Conservation (phyloP, 371 early-diverging fungal species). For the Lichtheimia ramosa region DNA sequence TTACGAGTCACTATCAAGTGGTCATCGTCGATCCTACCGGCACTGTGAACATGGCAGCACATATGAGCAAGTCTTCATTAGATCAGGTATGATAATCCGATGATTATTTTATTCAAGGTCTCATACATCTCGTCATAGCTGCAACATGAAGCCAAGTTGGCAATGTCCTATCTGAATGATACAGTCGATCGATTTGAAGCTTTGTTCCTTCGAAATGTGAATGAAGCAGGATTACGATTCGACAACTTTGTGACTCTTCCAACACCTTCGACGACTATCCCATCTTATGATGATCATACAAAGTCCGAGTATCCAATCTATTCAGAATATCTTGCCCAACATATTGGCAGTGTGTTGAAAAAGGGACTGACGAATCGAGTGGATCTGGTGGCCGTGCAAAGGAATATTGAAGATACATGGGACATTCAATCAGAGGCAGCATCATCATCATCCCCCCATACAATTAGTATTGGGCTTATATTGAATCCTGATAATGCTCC, state of each 20-base stretch:
- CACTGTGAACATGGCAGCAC: slow-evolving; percentile 75
- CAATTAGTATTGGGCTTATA: slow-evolving; percentile 63
- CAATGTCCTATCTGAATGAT: slow-evolving; percentile 65
- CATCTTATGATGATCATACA: slow-evolving; percentile 45
- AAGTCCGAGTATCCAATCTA: slow-evolving; percentile 60
- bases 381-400: slow-evolving; percentile 54
- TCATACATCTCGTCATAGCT: neutral
- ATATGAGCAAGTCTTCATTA: slow-evolving; percentile 56
- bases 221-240: slow-evolving; percentile 60
- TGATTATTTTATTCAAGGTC: neutral
- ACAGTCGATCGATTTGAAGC: slow-evolving; percentile 69
- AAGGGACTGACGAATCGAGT: slow-evolving; percentile 72
- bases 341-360: slow-evolving; percentile 54
- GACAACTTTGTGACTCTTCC: slow-evolving; percentile 59
- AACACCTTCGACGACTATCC: slow-evolving; percentile 13
- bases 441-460: slow-evolving; percentile 12
- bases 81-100: slow-evolving; percentile 38
- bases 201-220: slow-evolving; percentile 72
- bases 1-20: slow-evolving; percentile 66
- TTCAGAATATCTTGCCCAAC: slow-evolving; percentile 50
- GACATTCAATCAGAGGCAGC: slow-evolving; percentile 16
- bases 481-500: slow-evolving; percentile 66
- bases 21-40: slow-evolving; percentile 87
- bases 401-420: slow-evolving; percentile 34
- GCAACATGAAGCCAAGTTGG: slow-evolving; percentile 70